Evolutionary conservation across 257 asterid species (phyloP), one percentile per base, ranked within the genome.

Genomic region (Asclepias syriaca): DNA sequence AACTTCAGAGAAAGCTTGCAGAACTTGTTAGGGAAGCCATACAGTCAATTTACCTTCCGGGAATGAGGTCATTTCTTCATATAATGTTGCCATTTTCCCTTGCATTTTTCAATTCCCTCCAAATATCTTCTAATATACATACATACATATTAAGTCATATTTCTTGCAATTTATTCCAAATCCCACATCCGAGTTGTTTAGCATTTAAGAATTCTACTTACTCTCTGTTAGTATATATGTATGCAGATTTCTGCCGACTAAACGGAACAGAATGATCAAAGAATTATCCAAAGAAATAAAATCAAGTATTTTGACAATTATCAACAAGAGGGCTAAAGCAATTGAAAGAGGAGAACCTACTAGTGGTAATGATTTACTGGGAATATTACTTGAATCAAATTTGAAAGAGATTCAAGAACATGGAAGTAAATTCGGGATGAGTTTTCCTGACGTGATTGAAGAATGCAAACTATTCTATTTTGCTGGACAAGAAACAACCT

Each of bases 401-500:
- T 21, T 59, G 22, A 66, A 60, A 27, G 79, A 74, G 65, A 79
- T 79, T 37, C 57, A 71, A 48, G 57, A 37, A 12, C 68, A 66
- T 2, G 71, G 77, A 5, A 48, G 27, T 46, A 53, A 45, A 7
- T 74, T 11, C 5, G 82, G 82, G 1, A 61, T 78, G 82, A 74
- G 70, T 12, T 54, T 51, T 6, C 0, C 12, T 16, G 79, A 74
- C 7, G 77, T 85, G 1, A 74, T 81, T 0, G 82, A 83, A 50
- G 88, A 85, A 63, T 85, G 90, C 82, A 85, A 81, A 69, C 77
- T 85, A 9, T 85, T 83, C 64, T 85, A 85, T 58, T 77, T 79
- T 21, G 90, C 82, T 5, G 90, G 88, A 14, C 84, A 84, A 19
- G 87, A 84, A 72, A 82, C 87, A 0, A 82, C 87, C 8, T 70